Conservation (phyloP, 768 basidiomycete genomes). For the Pholiota molesta region DNA sequence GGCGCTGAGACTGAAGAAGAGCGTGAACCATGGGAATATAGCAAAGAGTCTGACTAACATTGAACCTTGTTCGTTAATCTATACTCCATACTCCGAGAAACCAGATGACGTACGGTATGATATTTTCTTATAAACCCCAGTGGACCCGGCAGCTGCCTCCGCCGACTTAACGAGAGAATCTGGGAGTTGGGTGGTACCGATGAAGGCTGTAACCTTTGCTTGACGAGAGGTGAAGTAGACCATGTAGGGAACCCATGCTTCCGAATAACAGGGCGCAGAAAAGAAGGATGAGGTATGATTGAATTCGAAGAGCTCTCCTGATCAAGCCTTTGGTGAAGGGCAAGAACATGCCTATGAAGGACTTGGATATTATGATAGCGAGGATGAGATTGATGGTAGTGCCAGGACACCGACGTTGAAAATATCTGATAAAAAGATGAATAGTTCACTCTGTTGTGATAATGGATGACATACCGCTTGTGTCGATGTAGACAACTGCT, state of each 20-base stretch:
- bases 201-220: conserved; percentile 43
- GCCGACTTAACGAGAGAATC: conserved; percentile 35
- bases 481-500: conserved; percentile 39
- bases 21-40: conserved; percentile 50
- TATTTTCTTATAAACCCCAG: conserved; percentile 46
- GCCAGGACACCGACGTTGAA: conserved; percentile 37
- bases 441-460: background rate
- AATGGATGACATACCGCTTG: conserved; percentile 28
- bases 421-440: conserved; percentile 35
- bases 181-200: conserved; percentile 41
- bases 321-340: conserved; percentile 18
- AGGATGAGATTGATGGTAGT: conserved; percentile 23
- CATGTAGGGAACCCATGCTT: conserved; percentile 49
- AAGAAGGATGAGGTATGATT: conserved; percentile 17
- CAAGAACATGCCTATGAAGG: conserved; percentile 16
- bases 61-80: conserved; percentile 3
- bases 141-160: conserved; percentile 39
- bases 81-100: background rate
- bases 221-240: conserved; percentile 46
- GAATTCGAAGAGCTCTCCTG: conserved; percentile 18
- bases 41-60: conserved; percentile 49
- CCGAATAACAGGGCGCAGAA: conserved; percentile 39
- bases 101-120: conserved; percentile 44
- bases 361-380: conserved; percentile 24
- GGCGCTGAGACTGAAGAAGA: conserved; percentile 28